Evolutionary conservation across 2,329 filamentous ascomycete genomes (phyloP).

Genomic region (Penicillium verrucosum): DNA sequence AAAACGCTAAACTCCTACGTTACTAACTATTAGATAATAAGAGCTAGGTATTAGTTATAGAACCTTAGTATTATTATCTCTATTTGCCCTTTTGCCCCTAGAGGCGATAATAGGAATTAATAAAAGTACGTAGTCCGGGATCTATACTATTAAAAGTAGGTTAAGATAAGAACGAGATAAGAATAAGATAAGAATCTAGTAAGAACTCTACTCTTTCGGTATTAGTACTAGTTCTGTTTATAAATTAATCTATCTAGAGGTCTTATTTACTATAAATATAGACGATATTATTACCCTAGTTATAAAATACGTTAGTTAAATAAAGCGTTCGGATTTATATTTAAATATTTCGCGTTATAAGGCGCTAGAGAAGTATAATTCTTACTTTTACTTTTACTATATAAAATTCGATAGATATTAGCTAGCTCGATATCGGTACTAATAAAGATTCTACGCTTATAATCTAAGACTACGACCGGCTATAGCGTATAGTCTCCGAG

Average conservation of each 20-base stretch:
- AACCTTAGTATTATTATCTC: background rate
- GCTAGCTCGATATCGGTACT: slow-evolving; percentile 11
- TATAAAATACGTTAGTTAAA: background rate
- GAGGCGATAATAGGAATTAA: background rate
- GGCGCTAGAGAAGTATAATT: background rate
- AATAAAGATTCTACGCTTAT: background rate
- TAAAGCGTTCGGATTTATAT: background rate
- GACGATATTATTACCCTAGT: background rate
- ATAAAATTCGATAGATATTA: slow-evolving; percentile 10
- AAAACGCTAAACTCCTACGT: too few species aligned
- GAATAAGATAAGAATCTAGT: too few species aligned
- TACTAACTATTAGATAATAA: background rate
- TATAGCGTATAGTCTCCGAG: slow-evolving; percentile 2
- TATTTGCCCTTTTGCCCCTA: too few species aligned
- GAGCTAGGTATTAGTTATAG: background rate
- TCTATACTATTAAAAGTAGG: background rate
- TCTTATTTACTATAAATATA: too few species aligned
- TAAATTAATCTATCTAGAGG: too few species aligned
- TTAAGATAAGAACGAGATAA: too few species aligned
- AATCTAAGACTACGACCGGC: slow-evolving; percentile 5
- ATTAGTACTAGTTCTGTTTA: too few species aligned
- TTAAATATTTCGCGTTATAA: background rate
- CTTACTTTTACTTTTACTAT: background rate
- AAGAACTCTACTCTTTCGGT: too few species aligned
- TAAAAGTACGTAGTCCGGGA: background rate